Conservation (phyloP, 306 rosid species). For the Castanea crenata region DNA sequence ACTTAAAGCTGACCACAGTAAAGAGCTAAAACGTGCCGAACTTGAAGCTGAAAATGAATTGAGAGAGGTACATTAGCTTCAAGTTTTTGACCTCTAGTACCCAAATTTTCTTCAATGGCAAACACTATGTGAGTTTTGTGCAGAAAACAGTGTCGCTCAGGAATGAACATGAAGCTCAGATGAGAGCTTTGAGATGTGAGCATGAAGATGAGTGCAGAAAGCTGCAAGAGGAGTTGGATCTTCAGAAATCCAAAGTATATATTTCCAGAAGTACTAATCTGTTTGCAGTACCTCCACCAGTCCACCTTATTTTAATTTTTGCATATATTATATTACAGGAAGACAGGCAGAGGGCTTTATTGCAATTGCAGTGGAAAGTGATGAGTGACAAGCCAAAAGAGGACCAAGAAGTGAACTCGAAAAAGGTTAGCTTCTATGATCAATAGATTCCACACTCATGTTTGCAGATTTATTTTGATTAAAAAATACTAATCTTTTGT, state of each 20-base stretch:
- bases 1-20: slow-evolving; percentile 53
- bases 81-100: not conserved
- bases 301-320: slow-evolving; percentile 6
- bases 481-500: slow-evolving; percentile 9
- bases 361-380: slow-evolving; percentile 97
- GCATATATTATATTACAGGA: slow-evolving; percentile 52
- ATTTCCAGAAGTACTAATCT: slow-evolving; percentile 22
- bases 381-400: slow-evolving; percentile 86
- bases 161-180: slow-evolving; percentile 78
- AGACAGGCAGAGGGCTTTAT: slow-evolving; percentile 88
- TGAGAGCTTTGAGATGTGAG: slow-evolving; percentile 69
- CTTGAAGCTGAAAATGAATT: slow-evolving; percentile 72
- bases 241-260: slow-evolving; percentile 83
- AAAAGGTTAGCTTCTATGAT: slow-evolving; percentile 52
- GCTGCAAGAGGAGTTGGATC: slow-evolving; percentile 83
- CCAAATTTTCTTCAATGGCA: slow-evolving; percentile 19
- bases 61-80: slow-evolving; percentile 58
- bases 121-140: slow-evolving; percentile 13
- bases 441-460: slow-evolving; percentile 8
- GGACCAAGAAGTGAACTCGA: slow-evolving; percentile 83
- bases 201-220: slow-evolving; percentile 81
- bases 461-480: slow-evolving; percentile 13
- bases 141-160: slow-evolving; percentile 65
- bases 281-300: not conserved
- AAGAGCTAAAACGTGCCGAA: slow-evolving; percentile 58